Base-by-base conservation (phyloP, 495 filamentous ascomycete genomes). In the Parachaetomium inaequale region DNA sequence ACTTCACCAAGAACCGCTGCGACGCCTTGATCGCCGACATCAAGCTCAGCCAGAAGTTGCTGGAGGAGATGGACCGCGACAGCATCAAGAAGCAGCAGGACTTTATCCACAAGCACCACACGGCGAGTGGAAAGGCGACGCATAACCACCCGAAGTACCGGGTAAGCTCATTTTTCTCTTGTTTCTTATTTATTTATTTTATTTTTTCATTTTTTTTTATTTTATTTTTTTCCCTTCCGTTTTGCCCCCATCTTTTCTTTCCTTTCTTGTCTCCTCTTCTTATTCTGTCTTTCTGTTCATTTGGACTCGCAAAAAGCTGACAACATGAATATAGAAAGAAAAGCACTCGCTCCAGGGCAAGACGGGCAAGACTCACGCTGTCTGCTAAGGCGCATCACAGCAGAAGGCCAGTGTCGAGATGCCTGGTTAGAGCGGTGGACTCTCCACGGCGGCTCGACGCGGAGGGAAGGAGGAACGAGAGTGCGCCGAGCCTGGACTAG, bases 321-420 rank as follows among this genome's bases (percentile, higher is more conserved):
- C 63, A 58, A 21, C 15, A 7, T 25, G 14, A 6, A 15, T 29
- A 59, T 77, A 85, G 72, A 81, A 84, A 63, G 91, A 96, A 78
- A 86, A 84, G 70, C 92, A 96, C 74, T 89, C 85, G 36, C 73
- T 96, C 74, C 90, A 96, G 80, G 91, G 90, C 4, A 91, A 92
- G 84, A 83, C 82, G 58, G 91, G 91, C 49, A 96, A 96, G 84
- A 91, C 91, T 14, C 91, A 95, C 72, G 86, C 84, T 36, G 79
- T 93, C 58, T 96, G 91, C 76, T 94, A 87, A 58, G 32, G 25
- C 28, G 28, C 7, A 36, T 31, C 62, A 43, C 31, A 60, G 50
- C 40, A 38, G 21, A 26, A 25, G 38, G 6, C 59, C 26, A 63
- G 49, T n/a, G 10, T 59, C 15, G 55, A 54, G 36, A 45, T 26